phyloP scores from a whole-genome alignment of 1,284 basidiomycete species.

The Ceratobasidium sp. region DNA sequence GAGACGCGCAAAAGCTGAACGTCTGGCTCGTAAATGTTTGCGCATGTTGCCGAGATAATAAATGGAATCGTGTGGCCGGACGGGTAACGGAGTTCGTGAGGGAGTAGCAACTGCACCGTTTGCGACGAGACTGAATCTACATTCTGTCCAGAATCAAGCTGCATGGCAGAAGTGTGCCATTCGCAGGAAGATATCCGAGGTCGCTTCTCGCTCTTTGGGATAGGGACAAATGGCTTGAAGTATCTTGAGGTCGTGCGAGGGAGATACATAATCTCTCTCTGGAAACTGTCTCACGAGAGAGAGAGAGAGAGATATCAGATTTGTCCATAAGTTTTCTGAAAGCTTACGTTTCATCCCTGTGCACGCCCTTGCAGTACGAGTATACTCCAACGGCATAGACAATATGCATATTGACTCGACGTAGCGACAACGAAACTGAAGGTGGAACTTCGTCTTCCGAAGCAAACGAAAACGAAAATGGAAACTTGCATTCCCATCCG shows the following conservation, averaged over 20 bases:
- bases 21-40: background rate
- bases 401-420: slow-evolving; percentile 11
- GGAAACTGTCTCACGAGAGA: background rate
- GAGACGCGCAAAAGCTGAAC: slow-evolving; percentile 17
- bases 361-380: slow-evolving; percentile 28
- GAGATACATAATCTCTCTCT: slow-evolving; percentile 27
- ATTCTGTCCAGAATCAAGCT: background rate
- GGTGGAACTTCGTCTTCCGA: background rate
- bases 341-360: slow-evolving; percentile 25
- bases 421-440: slow-evolving; percentile 6
- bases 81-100: slow-evolving; percentile 4
- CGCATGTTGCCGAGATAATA: background rate
- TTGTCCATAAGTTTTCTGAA: background rate
- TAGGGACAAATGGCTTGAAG: slow-evolving; percentile 16
- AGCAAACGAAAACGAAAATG: slow-evolving; percentile 13
- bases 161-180: background rate
- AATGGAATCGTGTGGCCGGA: slow-evolving; percentile 22
- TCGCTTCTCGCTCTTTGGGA: slow-evolving; percentile 30
- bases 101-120: slow-evolving; percentile 2
- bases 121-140: too few species aligned
- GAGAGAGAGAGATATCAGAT: background rate
- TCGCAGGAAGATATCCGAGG: slow-evolving; percentile 2
- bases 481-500: background rate
- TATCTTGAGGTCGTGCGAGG: slow-evolving; percentile 23
- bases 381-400: slow-evolving; percentile 31